Evolutionary conservation across 1,284 basidiomycete species (phyloP), one percentile per base, ranked within the genome.

Genomic region (Athelia sp.): DNA sequence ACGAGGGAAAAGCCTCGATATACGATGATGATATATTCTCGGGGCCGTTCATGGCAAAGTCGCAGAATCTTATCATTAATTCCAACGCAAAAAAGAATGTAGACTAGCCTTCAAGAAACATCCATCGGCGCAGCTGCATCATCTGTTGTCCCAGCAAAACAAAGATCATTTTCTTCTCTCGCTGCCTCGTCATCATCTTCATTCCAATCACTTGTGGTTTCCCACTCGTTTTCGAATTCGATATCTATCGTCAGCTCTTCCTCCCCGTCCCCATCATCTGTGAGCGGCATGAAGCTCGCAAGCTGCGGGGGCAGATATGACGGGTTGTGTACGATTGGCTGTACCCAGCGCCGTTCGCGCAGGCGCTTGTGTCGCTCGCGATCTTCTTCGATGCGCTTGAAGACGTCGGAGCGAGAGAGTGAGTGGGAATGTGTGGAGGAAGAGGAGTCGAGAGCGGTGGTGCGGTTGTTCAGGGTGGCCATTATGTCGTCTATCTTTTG

Each of bases 201-300:
- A 61, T 90, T 91, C 78, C 90, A 87, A 64, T 93, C 89, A 60
- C 88, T 89, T 36, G 84, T 86, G 36, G 84, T 80, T 64, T 96
- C 93, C 93, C 93, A 96, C 56, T 89, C 84, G 57, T 93, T 92
- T 59, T 96, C 92, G 63, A 96, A 96, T 66, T 93, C 91, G 46
- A 93, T 85, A 58, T 93, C 90, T 50, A 92, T 70, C 4, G 83
- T 73, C 18, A 78, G 58, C 59, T 83, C 80, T 18, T 72, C 72
- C 29, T 70, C 72, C 2, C 68, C 71, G 43, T 68, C 67, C 21
- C 60, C 62, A 8, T 78, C 58, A 47, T 73, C 73, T 24, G 73
- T 71, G n/a, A 81, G 63, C 17, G 76, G 82, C 50, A 82, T 63
- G 62, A 87, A 84, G 35, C 77, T 77, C 4, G 80, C 76, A 4